Evolutionary conservation across 257 asterid species (phyloP).

Genomic region (Echites panduratus): DNA sequence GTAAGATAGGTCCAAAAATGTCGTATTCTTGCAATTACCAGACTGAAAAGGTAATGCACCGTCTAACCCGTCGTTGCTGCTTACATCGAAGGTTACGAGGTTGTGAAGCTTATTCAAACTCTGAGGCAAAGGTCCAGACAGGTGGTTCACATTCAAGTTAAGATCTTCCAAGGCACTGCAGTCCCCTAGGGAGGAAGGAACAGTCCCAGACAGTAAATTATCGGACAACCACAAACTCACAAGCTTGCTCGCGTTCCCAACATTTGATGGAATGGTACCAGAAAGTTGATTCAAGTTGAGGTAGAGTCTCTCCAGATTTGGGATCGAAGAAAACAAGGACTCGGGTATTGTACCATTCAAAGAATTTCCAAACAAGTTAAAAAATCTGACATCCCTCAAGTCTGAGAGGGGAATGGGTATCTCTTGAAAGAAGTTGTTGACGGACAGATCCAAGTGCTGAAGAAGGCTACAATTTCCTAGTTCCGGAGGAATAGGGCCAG

Average conservation of each 20-base stretch:
- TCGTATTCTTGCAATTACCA: constrained; percentile 37
- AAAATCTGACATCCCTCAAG: constrained; percentile 31
- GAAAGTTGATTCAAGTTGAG: constrained; percentile 45
- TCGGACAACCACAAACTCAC: constrained; percentile 24
- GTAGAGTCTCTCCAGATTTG: constrained; percentile 36
- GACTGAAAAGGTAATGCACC: constrained; percentile 47
- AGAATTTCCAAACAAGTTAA: constrained; percentile 44
- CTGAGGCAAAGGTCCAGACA: constrained; percentile 52
- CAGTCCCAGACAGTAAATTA: constrained; percentile 50
- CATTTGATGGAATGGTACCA: constrained; percentile 50
- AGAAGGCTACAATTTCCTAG: constrained; percentile 46
- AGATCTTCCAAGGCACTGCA: constrained; percentile 49
- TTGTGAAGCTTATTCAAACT: constrained; percentile 50
- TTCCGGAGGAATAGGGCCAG: constrained; percentile 48
- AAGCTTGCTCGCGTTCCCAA: constrained; percentile 48
- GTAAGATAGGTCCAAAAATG: constrained; percentile 37
- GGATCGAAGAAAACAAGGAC: constrained; percentile 43
- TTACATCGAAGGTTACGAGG: constrained; percentile 35
- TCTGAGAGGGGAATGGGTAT: constrained; percentile 54
- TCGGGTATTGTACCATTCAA: constrained; percentile 56
- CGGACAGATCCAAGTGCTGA: constrained; percentile 41
- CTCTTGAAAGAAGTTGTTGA: constrained; percentile 45
- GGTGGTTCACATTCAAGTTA: constrained; percentile 38
- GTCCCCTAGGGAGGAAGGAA: constrained; percentile 66
- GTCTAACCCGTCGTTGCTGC: constrained; percentile 38